These are phyloP conservation scores for Selaginella tamariscina DNA, from an alignment of 75 land plant genomes.

Conservation along the genomic window DNA sequence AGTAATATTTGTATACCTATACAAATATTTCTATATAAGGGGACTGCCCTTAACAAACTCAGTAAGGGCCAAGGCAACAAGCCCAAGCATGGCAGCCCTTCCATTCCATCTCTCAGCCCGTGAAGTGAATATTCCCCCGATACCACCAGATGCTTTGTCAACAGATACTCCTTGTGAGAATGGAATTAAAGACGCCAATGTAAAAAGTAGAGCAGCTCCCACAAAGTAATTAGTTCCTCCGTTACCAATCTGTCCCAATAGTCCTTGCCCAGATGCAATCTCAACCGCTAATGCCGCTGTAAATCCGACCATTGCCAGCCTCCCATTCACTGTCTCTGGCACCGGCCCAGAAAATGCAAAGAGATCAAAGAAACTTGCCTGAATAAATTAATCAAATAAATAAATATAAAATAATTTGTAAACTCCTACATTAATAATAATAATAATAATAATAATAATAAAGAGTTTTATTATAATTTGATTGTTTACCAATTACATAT, in stretches of 20 bases:
- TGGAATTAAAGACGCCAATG: constrained; percentile 59
- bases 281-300: constrained; percentile 54
- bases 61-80: constrained; percentile 59
- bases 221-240: constrained; percentile 49
- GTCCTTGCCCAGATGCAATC: constrained; percentile 39
- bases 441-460: no score
- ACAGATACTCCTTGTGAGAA: constrained; percentile 45
- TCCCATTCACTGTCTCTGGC: constrained; percentile 77
- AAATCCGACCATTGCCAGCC: constrained; percentile 80
- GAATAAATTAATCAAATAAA: not conserved
- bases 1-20: no score
- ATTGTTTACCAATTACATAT: no score
- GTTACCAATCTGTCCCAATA: constrained; percentile 26
- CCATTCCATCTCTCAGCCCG: constrained; percentile 76
- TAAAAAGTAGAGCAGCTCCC: constrained; percentile 30
- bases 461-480: no score
- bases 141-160: constrained; percentile 34
- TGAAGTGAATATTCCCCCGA: constrained; percentile 49
- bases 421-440: no score
- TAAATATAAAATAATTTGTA: no score
- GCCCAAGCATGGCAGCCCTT: constrained; percentile 60
- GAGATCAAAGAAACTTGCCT: constrained; percentile 33
- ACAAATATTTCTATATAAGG: constrained; percentile 29
- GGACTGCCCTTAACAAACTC: constrained; percentile 67
- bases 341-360: constrained; percentile 70